These are phyloP conservation scores for Fusarium coffeatum DNA, from an alignment of 2,329 filamentous ascomycete genomes.

Conservation along the genomic window DNA sequence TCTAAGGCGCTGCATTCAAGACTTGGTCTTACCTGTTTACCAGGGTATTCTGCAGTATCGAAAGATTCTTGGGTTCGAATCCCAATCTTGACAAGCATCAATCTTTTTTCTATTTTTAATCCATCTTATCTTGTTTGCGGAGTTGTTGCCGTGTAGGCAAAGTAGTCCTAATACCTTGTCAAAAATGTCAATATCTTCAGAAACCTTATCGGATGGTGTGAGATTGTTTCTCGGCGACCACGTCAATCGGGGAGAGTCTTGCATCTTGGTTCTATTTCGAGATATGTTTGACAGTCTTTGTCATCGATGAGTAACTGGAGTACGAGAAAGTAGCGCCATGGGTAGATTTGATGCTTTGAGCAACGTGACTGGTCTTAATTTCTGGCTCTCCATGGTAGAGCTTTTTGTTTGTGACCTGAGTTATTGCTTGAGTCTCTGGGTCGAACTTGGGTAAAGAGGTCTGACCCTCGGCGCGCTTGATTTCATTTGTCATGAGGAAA, in stretches of 20 bases:
- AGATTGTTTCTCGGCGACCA: neutral
- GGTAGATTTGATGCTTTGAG: neutral
- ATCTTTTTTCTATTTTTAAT: neutral
- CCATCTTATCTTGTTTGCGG: too few relatives aligned
- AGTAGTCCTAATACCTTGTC: rapidly evolving
- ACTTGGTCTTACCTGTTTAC: neutral
- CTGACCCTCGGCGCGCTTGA: neutral
- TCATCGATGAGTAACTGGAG: neutral
- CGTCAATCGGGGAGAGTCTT: neutral
- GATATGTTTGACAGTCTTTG: neutral
- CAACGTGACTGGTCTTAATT: neutral
- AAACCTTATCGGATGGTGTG: neutral
- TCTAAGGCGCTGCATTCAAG: too few relatives aligned
- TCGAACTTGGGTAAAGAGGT: neutral
- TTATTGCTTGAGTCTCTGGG: neutral
- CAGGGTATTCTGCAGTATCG: neutral
- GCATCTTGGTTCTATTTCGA: rapidly evolving
- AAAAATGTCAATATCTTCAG: neutral
- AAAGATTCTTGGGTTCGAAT: neutral
- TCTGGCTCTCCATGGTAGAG: neutral
- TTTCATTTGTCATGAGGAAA: neutral
- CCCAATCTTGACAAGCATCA: neutral
- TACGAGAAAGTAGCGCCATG: neutral
- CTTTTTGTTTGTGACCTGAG: neutral
- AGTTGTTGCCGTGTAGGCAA: neutral